phyloP scores from a whole-genome alignment of 202 grass and related monocot species.

The Carex arenaria region DNA sequence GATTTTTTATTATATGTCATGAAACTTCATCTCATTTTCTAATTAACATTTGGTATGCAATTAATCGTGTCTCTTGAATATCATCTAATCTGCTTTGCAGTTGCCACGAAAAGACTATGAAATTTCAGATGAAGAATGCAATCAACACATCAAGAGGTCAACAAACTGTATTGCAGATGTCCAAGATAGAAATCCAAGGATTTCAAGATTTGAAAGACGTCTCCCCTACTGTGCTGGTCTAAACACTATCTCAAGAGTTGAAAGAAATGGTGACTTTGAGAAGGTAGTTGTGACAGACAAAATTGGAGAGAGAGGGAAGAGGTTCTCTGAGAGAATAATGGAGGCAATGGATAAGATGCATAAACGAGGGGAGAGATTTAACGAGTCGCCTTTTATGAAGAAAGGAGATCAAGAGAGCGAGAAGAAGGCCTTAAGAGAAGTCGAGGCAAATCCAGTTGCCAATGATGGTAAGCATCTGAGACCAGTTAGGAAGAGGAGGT shows the following conservation, averaged over 20 bases:
- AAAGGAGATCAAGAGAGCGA: slow-evolving; percentile 24
- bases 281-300: slow-evolving; percentile 50
- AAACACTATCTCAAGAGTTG: slow-evolving; percentile 1
- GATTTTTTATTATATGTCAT: neutral
- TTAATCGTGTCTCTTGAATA: neutral
- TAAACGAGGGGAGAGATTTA: slow-evolving; percentile 83
- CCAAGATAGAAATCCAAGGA: slow-evolving; percentile 25
- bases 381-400: slow-evolving; percentile 34
- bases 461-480: slow-evolving; percentile 53
- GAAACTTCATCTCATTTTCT: neutral
- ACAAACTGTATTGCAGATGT: slow-evolving; percentile 19
- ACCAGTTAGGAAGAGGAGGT: slow-evolving; percentile 63
- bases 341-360: slow-evolving; percentile 74
- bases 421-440: slow-evolving; percentile 6
- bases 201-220: slow-evolving; percentile 4
- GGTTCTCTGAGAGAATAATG: slow-evolving; percentile 25
- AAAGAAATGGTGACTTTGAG: slow-evolving; percentile 47
- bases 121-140: neutral
- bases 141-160: neutral
- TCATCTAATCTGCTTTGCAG: neutral
- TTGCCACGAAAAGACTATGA: neutral
- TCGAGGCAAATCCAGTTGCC: slow-evolving; percentile 1
- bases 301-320: slow-evolving; percentile 8
- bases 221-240: slow-evolving; percentile 12
- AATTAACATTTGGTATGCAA: neutral